Conservation (phyloP, 2,329 filamentous ascomycete genomes). For the Epichloe scottii region DNA sequence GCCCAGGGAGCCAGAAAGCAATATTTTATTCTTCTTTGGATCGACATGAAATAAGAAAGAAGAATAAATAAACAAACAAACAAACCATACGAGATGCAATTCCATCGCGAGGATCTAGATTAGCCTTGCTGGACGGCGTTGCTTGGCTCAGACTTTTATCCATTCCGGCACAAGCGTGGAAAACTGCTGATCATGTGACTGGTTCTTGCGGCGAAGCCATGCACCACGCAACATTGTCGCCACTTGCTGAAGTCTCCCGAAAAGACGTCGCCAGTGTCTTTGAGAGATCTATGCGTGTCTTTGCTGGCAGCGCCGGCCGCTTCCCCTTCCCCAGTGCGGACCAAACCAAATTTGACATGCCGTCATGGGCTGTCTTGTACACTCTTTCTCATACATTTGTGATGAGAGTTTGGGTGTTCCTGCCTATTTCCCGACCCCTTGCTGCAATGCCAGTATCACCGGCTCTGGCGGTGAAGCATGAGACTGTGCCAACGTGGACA, state of each 20-base stretch:
- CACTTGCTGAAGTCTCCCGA: too few relatives aligned
- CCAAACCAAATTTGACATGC: too few relatives aligned
- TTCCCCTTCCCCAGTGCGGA: too few relatives aligned
- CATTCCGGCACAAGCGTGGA: not conserved
- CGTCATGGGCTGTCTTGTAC: too few relatives aligned
- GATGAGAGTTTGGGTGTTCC: too few relatives aligned
- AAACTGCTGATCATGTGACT: not conserved
- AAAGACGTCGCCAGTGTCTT: not conserved
- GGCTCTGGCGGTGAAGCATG: not conserved
- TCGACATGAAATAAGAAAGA: not conserved
- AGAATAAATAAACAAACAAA: not conserved
- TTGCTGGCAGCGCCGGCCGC: not conserved
- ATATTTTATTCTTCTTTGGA: not conserved
- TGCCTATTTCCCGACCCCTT: too few relatives aligned
- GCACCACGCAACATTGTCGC: too few relatives aligned
- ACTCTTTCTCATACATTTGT: too few relatives aligned
- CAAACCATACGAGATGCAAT: not conserved
- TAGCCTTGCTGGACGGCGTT: not conserved
- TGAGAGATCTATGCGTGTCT: not conserved
- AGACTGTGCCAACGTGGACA: not conserved
- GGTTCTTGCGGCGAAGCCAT: not conserved
- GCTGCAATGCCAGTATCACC: too few relatives aligned
- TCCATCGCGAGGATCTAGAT: not conserved
- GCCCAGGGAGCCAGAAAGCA: too few relatives aligned
- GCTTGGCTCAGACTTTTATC: not conserved